These are phyloP conservation scores for Corylus heterophylla DNA, from an alignment of 306 rosid species.

Conservation along the genomic window DNA sequence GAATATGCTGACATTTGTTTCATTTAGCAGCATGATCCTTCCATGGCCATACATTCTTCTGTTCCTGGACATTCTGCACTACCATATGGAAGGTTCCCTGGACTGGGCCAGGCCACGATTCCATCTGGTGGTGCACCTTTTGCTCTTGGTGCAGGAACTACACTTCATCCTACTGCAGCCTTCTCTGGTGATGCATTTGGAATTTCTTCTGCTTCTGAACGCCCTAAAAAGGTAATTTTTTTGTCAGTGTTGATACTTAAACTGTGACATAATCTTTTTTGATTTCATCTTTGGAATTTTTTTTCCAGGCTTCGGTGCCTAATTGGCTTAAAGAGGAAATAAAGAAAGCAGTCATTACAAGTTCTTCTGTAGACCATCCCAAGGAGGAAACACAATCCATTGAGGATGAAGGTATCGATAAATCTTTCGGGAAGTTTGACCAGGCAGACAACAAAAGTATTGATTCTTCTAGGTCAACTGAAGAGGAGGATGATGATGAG, in stretches of 20 bases:
- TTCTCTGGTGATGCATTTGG: constrained; percentile 83
- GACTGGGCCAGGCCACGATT: constrained; percentile 61
- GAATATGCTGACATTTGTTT: constrained; percentile 41
- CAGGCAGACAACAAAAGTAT: constrained; percentile 76
- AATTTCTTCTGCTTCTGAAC: constrained; percentile 72
- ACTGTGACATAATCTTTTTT: constrained; percentile 17
- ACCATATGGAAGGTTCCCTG: constrained; percentile 86
- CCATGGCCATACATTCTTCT: constrained; percentile 53
- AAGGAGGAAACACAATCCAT: constrained; percentile 54
- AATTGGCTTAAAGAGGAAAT: constrained; percentile 98
- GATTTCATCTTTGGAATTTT: constrained; percentile 25
- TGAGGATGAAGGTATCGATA: constrained; percentile 56
- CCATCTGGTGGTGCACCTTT: constrained; percentile 62
- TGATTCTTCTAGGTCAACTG: constrained; percentile 82
- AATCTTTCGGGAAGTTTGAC: constrained; percentile 53
- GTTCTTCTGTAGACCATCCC: constrained; percentile 68
- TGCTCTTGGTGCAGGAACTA: constrained; percentile 54
- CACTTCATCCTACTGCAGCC: constrained; percentile 57
- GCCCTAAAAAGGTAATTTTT: constrained; percentile 82
- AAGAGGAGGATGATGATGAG: constrained; percentile 96
- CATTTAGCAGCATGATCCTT: constrained; percentile 71
- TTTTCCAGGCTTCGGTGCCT: constrained; percentile 85
- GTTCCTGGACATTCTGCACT: constrained; percentile 63
- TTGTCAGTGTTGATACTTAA: constrained; percentile 28
- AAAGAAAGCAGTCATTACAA: constrained; percentile 74